phyloP scores from a whole-genome alignment of 2,329 filamentous ascomycete species.

The Nectriaceae sp. region DNA sequence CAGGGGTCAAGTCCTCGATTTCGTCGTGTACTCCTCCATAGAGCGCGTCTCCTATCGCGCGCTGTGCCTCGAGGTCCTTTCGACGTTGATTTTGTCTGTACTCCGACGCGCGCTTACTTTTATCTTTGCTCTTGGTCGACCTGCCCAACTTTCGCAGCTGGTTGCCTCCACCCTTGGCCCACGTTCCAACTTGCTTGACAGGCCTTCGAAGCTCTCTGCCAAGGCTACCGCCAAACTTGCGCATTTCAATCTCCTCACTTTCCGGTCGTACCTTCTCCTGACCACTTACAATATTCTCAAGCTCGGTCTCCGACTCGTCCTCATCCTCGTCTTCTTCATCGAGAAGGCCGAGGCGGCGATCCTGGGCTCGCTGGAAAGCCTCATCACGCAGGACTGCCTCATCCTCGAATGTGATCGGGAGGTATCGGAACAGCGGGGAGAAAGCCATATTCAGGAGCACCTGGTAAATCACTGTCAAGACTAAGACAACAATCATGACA shows the following conservation, averaged over 20 bases:
- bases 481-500: constrained; percentile 75
- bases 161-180: constrained; percentile 47
- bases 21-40: constrained; percentile 90
- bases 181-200: constrained; percentile 43
- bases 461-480: constrained; percentile 78
- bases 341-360: constrained; percentile 64
- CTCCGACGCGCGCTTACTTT: constrained; percentile 41
- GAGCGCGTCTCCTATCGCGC: constrained; percentile 73
- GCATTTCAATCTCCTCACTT: constrained; percentile 41
- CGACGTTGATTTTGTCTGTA: constrained; percentile 51
- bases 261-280: constrained; percentile 32
- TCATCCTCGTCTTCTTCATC: constrained; percentile 50
- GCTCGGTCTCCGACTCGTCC: constrained; percentile 33
- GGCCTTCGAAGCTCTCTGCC: constrained; percentile 42
- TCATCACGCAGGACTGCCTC: constrained; percentile 90
- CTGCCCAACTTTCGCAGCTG: constrained; percentile 47
- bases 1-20: constrained; percentile 89
- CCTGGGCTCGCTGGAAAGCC: constrained; percentile 80
- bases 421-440: constrained; percentile 79
- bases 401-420: constrained; percentile 94
- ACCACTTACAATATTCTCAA: constrained; percentile 37
- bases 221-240: constrained; percentile 33
- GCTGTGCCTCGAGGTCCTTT: constrained; percentile 72
- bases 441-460: constrained; percentile 81
- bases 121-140: constrained; percentile 23